These are phyloP conservation scores for Phytophthora citrophthora DNA, from an alignment of 352 stramenopile genomes.

Conservation along the genomic window DNA sequence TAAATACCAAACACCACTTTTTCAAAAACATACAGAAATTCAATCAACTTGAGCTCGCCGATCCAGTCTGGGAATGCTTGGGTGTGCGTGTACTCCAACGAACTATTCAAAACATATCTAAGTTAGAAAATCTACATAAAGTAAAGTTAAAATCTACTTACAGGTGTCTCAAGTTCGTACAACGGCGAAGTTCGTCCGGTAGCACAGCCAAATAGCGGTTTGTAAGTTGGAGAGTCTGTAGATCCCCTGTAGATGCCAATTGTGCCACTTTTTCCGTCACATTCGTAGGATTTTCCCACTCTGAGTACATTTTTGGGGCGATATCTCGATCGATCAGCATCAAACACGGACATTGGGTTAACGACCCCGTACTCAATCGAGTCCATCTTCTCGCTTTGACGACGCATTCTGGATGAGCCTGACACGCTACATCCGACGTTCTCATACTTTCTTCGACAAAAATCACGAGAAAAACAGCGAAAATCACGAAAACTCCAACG, in stretches of 20 bases:
- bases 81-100: constrained; percentile 21
- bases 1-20: too few relatives aligned
- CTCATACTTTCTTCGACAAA: constrained; percentile 30
- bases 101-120: constrained; percentile 3
- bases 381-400: constrained; percentile 36
- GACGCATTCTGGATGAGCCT: constrained; percentile 30
- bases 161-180: constrained; percentile 38
- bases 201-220: constrained; percentile 38
- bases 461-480: constrained; percentile 1
- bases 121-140: neutral
- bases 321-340: constrained; percentile 42
- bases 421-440: constrained; percentile 17
- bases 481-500: constrained; percentile 15
- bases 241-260: constrained; percentile 26
- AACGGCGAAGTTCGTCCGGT: constrained; percentile 35
- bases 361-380: constrained; percentile 1
- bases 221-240: constrained; percentile 40
- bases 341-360: constrained; percentile 47
- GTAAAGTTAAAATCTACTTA: constrained; percentile 3
- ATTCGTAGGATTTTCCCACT: constrained; percentile 39
- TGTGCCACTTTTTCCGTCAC: constrained; percentile 37
- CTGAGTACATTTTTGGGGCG: constrained; percentile 24
- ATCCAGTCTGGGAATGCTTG: constrained; percentile 15
- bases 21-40: constrained; percentile 31
- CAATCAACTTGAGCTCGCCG: constrained; percentile 24